Base-by-base conservation (phyloP, 2,329 filamentous ascomycete genomes). In the Ceratocystiopsis brevicomis region DNA sequence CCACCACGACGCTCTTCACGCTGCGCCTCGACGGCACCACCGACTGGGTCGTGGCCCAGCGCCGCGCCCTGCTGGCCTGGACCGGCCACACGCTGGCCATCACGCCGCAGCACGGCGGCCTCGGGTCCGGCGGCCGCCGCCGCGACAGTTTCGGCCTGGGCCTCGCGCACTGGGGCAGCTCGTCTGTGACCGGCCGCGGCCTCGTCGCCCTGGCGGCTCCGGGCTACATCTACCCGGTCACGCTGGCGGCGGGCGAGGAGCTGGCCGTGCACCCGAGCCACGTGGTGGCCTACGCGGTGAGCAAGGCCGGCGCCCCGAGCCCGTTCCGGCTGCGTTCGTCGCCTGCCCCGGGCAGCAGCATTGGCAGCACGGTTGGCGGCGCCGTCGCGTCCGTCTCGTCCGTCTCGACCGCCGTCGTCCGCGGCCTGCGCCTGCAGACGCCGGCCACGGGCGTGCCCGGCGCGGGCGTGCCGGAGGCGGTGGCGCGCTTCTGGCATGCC, bases 31-130 rank as follows among this genome's bases (percentile, higher is more conserved):
- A 98, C 64, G 90, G 90, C 45, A 85, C 86, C 5, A 78, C 86
- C 45, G 90, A 98, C 62, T 98, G 90, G 88, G 83, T 94, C 67
- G 67, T 98, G 10, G 73, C 84, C 8, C 87, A 96, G 58, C 73
- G 84, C 48, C 80, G 83, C 50, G 86, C 86, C 1, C 68, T 98
- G 43, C 68, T 96, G n/a, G 90, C 90, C 44, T 98, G 90, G 90
- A 94, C 88, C 0, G 90, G 90, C 25, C 83, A 93, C 57, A 86
- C 84, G 1, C 67, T 98, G 44, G 67, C 69, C 15, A 70, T 90
- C 38, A 77, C 76, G 34, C 84, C 87, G 3, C 87, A 86, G 53
- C 71, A 70, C 38, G 41, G 42, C 30, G 37, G 25, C 4, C 19
- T 21, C 19, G 19, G 19, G 4, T 4, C 4, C 6, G 19, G 19